Evolutionary conservation across 2,329 filamentous ascomycete genomes (phyloP).

Genomic region (Fusarium sp.): DNA sequence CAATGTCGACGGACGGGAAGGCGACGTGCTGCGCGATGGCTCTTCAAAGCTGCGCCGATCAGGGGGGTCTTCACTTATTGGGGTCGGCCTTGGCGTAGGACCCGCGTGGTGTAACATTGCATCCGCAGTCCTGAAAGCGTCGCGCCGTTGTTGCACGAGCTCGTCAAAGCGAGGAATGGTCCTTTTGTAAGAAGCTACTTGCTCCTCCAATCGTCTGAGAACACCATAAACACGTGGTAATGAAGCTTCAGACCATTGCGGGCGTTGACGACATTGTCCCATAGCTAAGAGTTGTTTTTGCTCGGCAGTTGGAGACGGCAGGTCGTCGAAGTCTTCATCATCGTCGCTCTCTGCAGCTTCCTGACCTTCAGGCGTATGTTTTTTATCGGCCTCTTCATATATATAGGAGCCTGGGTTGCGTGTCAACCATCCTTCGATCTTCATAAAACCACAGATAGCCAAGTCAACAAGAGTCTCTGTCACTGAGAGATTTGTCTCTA

Average conservation of each 20-base stretch:
- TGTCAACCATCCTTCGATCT: constrained; percentile 90
- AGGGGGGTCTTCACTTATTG: constrained; percentile 49
- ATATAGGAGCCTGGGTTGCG: constrained; percentile 74
- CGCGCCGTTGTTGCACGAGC: constrained; percentile 72
- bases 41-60: constrained; percentile 60
- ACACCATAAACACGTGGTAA: constrained; percentile 66
- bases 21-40: constrained; percentile 59
- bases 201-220: constrained; percentile 69
- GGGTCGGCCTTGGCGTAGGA: constrained; percentile 46
- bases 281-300: constrained; percentile 58
- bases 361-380: constrained; percentile 7
- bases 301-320: constrained; percentile 38
- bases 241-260: constrained; percentile 62
- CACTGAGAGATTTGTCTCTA: constrained; percentile 89
- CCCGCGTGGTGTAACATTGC: constrained; percentile 54
- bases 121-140: constrained; percentile 72
- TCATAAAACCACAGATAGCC: constrained; percentile 84
- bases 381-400: constrained; percentile 56
- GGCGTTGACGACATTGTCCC: constrained; percentile 63
- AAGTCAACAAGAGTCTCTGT: constrained; percentile 87
- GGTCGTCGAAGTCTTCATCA: constrained; percentile 36
- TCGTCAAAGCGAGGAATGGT: constrained; percentile 79
- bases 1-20: constrained; percentile 64
- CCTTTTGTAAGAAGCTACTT: constrained; percentile 70
- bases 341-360: constrained; percentile 31